A percentile compares a stretch with the other conserved stretches of the same genome.
phyloP scores from a whole-genome alignment of 306 rosid species.

The Sicyos edulis region DNA sequence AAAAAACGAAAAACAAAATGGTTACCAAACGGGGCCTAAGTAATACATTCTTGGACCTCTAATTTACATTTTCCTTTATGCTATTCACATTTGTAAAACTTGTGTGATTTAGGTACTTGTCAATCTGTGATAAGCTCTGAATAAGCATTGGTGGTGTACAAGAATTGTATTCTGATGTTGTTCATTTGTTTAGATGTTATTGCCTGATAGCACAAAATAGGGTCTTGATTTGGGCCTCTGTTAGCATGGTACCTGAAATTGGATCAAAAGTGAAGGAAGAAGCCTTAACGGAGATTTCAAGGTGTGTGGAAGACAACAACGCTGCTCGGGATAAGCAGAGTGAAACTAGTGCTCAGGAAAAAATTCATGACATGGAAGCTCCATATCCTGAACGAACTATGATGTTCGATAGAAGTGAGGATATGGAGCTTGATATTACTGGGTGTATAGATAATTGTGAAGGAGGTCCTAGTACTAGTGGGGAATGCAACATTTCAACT shows the following conservation, averaged over 20 bases:
- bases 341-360: slow-evolving; percentile 26
- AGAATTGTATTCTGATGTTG: slow-evolving; percentile 10
- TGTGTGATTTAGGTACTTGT: not conserved
- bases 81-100: no score
- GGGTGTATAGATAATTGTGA: slow-evolving; percentile 25
- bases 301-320: slow-evolving; percentile 30
- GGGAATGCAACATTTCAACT: slow-evolving; percentile 33
- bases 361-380: slow-evolving; percentile 25
- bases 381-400: slow-evolving; percentile 21
- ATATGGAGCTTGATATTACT: slow-evolving; percentile 46
- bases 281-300: slow-evolving; percentile 30
- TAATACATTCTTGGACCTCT: not conserved
- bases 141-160: not conserved
- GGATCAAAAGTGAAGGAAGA: slow-evolving; percentile 32
- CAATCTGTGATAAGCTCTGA: not conserved
- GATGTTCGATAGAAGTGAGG: slow-evolving; percentile 25
- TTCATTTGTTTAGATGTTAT: slow-evolving; percentile 9
- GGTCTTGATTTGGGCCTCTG: not conserved
- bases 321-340: slow-evolving; percentile 22
- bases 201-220: slow-evolving; percentile 3
- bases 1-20: no score
- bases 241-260: slow-evolving; percentile 46
- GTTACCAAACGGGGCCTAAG: no score
- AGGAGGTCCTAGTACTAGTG: slow-evolving; percentile 23
- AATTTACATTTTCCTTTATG: no score